These are phyloP conservation scores for Zea mays DNA, from an alignment of 176 grass and related monocot species.

Conservation along the genomic window DNA sequence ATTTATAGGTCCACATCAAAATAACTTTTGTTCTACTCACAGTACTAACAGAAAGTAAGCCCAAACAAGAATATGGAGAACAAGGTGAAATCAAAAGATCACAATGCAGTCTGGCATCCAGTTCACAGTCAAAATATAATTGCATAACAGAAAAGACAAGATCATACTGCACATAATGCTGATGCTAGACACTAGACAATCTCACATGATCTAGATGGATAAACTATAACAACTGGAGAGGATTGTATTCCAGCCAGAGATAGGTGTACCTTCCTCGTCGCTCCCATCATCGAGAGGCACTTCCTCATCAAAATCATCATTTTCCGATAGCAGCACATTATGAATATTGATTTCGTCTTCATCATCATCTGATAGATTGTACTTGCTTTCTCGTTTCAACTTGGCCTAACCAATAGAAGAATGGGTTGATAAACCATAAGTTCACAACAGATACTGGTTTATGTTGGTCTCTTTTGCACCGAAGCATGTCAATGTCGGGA, in stretches of 20 bases:
- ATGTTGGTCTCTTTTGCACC: background rate
- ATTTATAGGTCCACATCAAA: background rate
- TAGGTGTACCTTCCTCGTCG: slow-evolving; percentile 50
- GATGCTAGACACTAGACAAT: background rate
- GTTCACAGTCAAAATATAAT: background rate
- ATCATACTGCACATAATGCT: background rate
- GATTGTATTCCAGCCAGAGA: background rate
- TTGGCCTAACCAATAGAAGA: slow-evolving; percentile 49
- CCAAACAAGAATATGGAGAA: background rate
- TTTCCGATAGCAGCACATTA: slow-evolving; percentile 37
- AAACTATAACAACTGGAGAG: background rate
- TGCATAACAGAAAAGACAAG: background rate
- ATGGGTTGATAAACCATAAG: background rate
- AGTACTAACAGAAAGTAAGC: slow-evolving; percentile 14
- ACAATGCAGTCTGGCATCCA: slow-evolving; percentile 1
- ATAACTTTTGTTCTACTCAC: background rate
- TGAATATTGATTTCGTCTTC: slow-evolving; percentile 44
- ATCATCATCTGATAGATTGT: slow-evolving; percentile 81
- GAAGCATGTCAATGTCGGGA: background rate
- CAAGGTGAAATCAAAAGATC: background rate
- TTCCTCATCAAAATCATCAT: slow-evolving; percentile 93
- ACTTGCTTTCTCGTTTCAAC: slow-evolving; percentile 84
- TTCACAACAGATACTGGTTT: background rate
- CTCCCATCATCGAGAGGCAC: slow-evolving; percentile 65
- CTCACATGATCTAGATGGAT: background rate